Evolutionary conservation across 2,329 filamentous ascomycete species (phyloP).

Genomic region (Sphaceloma murrayae): DNA sequence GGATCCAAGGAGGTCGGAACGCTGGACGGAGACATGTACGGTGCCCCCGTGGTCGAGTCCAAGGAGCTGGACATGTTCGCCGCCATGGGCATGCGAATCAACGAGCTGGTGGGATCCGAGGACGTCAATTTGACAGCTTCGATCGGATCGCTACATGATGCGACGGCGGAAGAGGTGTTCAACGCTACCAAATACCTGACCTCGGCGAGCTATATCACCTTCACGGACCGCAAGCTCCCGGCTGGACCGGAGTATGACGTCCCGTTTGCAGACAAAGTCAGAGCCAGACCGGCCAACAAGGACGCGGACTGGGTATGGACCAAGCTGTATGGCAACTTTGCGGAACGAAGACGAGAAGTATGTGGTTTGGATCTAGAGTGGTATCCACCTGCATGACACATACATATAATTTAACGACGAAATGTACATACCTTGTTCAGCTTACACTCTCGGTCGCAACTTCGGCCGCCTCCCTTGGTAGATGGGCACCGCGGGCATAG

Average conservation of each 20-base stretch:
- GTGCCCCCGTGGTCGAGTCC: not conserved
- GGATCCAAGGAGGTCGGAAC: slow-evolving; percentile 20
- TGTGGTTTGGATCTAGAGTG: slow-evolving; percentile 46
- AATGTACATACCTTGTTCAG: not conserved
- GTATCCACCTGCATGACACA: slow-evolving; percentile 13
- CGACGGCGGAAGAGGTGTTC: slow-evolving; percentile 26
- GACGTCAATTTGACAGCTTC: slow-evolving; percentile 25
- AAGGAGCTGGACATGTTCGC: not conserved
- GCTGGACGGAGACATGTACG: slow-evolving; percentile 27
- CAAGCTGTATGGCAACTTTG: slow-evolving; percentile 41
- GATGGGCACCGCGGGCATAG: too few species aligned
- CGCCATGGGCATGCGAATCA: not conserved
- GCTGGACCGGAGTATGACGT: slow-evolving; percentile 42
- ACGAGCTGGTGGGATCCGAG: slow-evolving; percentile 2
- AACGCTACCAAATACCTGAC: slow-evolving; percentile 37
- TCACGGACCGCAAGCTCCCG: slow-evolving; percentile 40
- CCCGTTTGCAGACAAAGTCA: slow-evolving; percentile 34
- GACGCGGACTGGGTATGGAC: slow-evolving; percentile 42
- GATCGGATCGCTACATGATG: slow-evolving; percentile 26
- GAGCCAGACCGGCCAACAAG: slow-evolving; percentile 36
- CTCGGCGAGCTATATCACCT: slow-evolving; percentile 37
- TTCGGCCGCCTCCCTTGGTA: too few species aligned
- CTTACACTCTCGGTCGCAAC: too few species aligned
- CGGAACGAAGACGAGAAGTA: slow-evolving; percentile 42
- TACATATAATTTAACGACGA: too few species aligned